Conservation (phyloP, 2,329 filamentous ascomycete genomes). For the Apiospora sp. region DNA sequence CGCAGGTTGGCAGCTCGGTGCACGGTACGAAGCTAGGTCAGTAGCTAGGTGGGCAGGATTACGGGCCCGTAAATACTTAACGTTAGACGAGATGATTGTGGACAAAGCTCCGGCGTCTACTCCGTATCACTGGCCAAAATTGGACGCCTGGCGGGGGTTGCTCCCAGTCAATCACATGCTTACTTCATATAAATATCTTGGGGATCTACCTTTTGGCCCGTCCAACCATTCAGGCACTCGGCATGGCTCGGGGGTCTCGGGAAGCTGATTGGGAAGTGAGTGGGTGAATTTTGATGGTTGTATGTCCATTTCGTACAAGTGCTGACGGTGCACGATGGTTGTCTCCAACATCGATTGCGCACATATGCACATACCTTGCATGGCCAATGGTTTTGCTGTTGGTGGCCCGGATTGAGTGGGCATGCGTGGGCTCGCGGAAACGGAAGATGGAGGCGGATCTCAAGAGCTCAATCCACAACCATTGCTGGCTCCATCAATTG, state of each 20-base stretch:
- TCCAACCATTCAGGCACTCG: background rate
- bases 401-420: background rate
- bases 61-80: background rate
- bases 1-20: background rate
- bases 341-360: background rate
- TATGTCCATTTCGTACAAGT: background rate
- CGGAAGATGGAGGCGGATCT: conserved; percentile 13
- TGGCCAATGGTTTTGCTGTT: background rate
- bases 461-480: background rate
- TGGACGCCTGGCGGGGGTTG: background rate
- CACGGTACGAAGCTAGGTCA: background rate
- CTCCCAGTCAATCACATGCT: conserved; percentile 13
- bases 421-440: conserved; percentile 4
- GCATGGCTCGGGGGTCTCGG: background rate
- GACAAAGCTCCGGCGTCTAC: conserved; percentile 14
- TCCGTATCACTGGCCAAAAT: background rate
- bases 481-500: background rate
- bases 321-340: background rate
- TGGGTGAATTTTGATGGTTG: background rate
- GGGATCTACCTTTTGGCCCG: background rate
- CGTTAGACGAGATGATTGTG: background rate
- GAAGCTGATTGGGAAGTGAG: background rate
- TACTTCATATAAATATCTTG: background rate
- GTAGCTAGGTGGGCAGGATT: background rate
- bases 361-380: background rate